Percentiles rank a stretch among this genome's conserved stretches.
phyloP scores from a whole-genome alignment of 768 basidiomycete species.

The Tricholoma bakamatsutake region DNA sequence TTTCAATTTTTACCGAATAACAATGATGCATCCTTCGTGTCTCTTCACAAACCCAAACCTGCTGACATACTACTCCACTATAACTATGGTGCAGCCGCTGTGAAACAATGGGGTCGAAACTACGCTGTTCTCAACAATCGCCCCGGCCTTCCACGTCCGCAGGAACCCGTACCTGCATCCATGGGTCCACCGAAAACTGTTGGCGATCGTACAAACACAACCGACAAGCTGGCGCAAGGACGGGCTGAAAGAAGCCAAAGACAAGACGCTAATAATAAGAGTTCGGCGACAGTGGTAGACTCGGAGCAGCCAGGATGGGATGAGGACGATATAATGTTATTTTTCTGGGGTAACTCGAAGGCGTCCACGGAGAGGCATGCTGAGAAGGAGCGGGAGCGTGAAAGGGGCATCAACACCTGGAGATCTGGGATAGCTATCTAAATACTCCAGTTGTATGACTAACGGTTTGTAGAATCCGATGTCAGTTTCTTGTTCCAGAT shows the following conservation, averaged over 20 bases:
- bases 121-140: not conserved
- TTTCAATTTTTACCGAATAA: constrained; percentile 1
- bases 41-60: not conserved
- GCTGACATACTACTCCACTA: constrained; percentile 8
- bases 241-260: not conserved
- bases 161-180: not conserved
- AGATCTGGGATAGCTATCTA: not conserved
- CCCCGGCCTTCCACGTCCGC: not conserved
- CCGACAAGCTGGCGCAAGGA: not conserved
- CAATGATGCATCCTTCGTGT: constrained; percentile 7
- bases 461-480: not conserved
- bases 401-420: not conserved
- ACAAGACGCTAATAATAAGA: not conserved
- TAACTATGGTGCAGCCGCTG: constrained; percentile 1
- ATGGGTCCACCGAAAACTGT: not conserved
- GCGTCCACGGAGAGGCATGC: not conserved
- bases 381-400: not conserved
- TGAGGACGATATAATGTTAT: not conserved
- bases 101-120: constrained; percentile 11
- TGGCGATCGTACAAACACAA: not conserved
- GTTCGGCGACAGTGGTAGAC: not conserved
- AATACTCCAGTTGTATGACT: not conserved
- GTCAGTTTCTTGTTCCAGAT: not conserved
- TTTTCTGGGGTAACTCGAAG: not conserved
- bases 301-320: not conserved